Base-by-base conservation (phyloP, 108 stramenopile genomes). In the Poteriospumella lacustris region DNA sequence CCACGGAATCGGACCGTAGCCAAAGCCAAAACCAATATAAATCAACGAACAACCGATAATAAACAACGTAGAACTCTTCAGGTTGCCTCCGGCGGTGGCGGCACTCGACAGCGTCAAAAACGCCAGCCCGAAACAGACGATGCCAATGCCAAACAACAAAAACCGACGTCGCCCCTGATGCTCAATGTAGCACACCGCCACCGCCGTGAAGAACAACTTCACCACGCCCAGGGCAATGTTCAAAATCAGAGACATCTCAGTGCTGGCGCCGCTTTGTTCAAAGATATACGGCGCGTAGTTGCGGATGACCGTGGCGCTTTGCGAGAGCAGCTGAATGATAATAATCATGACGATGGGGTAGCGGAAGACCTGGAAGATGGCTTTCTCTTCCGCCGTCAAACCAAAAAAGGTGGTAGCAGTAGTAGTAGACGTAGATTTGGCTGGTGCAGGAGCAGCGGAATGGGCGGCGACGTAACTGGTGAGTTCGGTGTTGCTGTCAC, bases 251-350 rank as follows among this genome's bases (percentile, higher is more conserved):
- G 64, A 68, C 19, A 40, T 19, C 19, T 68, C 19, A 39, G 34
- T 40, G 19, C 64, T 40, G 24, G 24, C 19, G 19, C 64, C 64
- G 24, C 38, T 40, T 39, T 68, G 12, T 68, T 19, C 15, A 19
- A 68, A 68, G 15, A 68, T 68, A 36, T 19, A 36, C 19, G 64
- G 64, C 19, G 64, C 64, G 24, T 68, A 68, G 64, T 68, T 68
- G 19, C 64, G 64, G 15, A 68, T 40, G 28, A 68, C 64, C 12
- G 24, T 19, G 19, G 19, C 64, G 15, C 64, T 19, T 24, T 56
- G 52, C 15, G 64, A 15, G 24, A 68, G 24, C 28, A 15, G 19
- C 36, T 68, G 64, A 36, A 68, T 39, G 36, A 68, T 39, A 36
- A 68, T 68, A 39, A 68, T 36, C 19, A 68, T 40, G 19, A 40